Percentiles rank a stretch among this genome's conserved stretches.
Evolutionary conservation across 1,139 yeast genomes (phyloP).

Genomic region (Zhuliangozyma blackwelliae): DNA sequence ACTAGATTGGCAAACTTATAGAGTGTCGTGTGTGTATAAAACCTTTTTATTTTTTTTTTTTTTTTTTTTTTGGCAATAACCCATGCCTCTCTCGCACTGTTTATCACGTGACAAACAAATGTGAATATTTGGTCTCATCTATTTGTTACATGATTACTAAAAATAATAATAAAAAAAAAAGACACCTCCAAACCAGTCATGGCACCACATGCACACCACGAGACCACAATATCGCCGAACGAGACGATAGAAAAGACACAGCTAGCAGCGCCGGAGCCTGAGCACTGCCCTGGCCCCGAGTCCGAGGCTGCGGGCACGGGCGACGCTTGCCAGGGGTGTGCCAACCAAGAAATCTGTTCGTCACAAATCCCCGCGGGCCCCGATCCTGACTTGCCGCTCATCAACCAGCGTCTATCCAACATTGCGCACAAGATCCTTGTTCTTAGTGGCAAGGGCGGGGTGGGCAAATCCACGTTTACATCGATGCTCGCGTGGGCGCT

Average conservation of each 20-base stretch:
- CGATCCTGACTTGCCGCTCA: constrained; percentile 87
- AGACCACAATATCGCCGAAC: neutral
- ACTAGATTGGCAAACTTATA: constrained; percentile 7
- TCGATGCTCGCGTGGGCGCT: constrained; percentile 95
- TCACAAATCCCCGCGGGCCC: constrained; percentile 85
- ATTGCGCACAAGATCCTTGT: constrained; percentile 83
- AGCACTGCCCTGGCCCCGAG: constrained; percentile 98
- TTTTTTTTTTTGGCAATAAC: too few relatives aligned
- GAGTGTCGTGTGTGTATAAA: too few relatives aligned
- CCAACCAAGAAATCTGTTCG: constrained; percentile 86
- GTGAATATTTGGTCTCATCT: too few relatives aligned
- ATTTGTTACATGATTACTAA: too few relatives aligned
- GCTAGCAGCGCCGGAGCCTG: constrained; percentile 67
- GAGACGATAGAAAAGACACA: constrained; percentile 15
- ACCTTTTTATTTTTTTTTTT: too few relatives aligned
- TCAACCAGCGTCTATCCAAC: constrained; percentile 59
- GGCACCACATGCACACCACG: too few relatives aligned
- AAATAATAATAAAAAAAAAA: too few relatives aligned
- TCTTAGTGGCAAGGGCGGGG: constrained; percentile 96
- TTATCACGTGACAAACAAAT: too few relatives aligned
- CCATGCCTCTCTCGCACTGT: too few relatives aligned
- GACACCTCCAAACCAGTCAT: too few relatives aligned
- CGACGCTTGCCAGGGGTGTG: constrained; percentile 93
- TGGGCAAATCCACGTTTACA: constrained; percentile 94
- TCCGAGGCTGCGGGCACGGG: constrained; percentile 90